Evolutionary conservation across 768 basidiomycete species (phyloP), one percentile per base, ranked within the genome.

Genomic region (Pleurotus djamor): DNA sequence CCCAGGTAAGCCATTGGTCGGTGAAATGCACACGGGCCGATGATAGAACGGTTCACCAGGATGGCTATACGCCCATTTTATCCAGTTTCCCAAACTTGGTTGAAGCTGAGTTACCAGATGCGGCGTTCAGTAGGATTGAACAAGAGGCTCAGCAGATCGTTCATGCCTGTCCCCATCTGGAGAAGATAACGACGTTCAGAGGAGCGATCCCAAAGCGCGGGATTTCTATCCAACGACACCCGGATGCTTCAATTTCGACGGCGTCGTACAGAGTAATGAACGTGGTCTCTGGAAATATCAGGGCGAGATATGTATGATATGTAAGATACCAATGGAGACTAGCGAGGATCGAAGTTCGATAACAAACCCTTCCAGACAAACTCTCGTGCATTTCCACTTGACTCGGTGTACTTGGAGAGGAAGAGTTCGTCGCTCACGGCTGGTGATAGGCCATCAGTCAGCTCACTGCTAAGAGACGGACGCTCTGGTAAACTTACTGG

Each of bases 341-440:
- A 56, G n/a, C 54, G 54, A 13, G 54, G 54, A 44, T 56, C 54
- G n/a, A 56, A 56, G 41, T 56, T 75, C 0, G 74, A 63, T 66
- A 85, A 67, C 52, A 90, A 65, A 1, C 87, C 88, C 52, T 82
- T 83, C 81, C 83, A 84, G 43, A 91, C 88, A 64, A 96, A 92
- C 59, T 89, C 86, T 60, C 88, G 78, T 10, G 92, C 79, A 70
- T 94, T 94, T 45, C 93, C 94, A 57, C 80, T 81, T 5, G 88
- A 82, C 66, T 92, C 89, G 1, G 84, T 82, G 63, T 90, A 94
- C 69, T 91, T 92, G 8, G 85, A 74, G 67, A 95, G 71, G 74
- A 95, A 94, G 12, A 85, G 63, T 68, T 91, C 88, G 66, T 96
- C 94, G 59, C 77, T 69, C 32, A 65, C 60, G 7, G 69, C 78